These are phyloP conservation scores for Fusarium sp. DNA, from an alignment of 2,329 filamentous ascomycete species.

Conservation along the genomic window DNA sequence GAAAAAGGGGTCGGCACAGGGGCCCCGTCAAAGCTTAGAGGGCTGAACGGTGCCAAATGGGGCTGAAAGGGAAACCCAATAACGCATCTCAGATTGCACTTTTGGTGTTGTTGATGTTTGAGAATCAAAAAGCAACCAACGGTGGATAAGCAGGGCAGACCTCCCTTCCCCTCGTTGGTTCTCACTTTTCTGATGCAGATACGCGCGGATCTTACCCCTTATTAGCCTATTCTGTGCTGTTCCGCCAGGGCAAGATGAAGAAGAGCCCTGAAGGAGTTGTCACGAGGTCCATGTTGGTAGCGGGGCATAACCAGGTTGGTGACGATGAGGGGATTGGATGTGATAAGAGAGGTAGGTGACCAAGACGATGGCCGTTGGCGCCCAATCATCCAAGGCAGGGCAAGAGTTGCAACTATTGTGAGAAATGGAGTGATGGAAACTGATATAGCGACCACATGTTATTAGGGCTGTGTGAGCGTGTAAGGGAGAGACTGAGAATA, in stretches of 20 bases:
- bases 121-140: slow-evolving; percentile 27
- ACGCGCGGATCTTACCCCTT: slow-evolving; percentile 40
- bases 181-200: slow-evolving; percentile 26
- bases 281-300: slow-evolving; percentile 46
- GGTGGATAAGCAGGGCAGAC: slow-evolving; percentile 30
- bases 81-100: slow-evolving; percentile 28
- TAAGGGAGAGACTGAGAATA: slow-evolving; percentile 23
- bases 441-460: slow-evolving; percentile 35
- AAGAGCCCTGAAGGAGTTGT: slow-evolving; percentile 40
- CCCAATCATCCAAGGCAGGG: slow-evolving; percentile 35
- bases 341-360: slow-evolving; percentile 44
- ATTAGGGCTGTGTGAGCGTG: slow-evolving; percentile 21
- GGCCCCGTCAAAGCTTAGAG: slow-evolving; percentile 21
- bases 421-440: slow-evolving; percentile 24
- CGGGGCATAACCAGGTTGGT: slow-evolving; percentile 43
- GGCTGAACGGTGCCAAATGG: slow-evolving; percentile 12
- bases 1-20: slow-evolving; percentile 34
- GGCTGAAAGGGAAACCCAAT: slow-evolving; percentile 33
- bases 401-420: slow-evolving; percentile 1
- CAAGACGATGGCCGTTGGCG: slow-evolving; percentile 26
- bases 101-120: slow-evolving; percentile 41
- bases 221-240: slow-evolving; percentile 33
- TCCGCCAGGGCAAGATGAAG: slow-evolving; percentile 36
- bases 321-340: slow-evolving; percentile 32
- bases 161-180: slow-evolving; percentile 23